Conservation (phyloP, 2,329 filamentous ascomycete species). For the Diaporthe sp. region DNA sequence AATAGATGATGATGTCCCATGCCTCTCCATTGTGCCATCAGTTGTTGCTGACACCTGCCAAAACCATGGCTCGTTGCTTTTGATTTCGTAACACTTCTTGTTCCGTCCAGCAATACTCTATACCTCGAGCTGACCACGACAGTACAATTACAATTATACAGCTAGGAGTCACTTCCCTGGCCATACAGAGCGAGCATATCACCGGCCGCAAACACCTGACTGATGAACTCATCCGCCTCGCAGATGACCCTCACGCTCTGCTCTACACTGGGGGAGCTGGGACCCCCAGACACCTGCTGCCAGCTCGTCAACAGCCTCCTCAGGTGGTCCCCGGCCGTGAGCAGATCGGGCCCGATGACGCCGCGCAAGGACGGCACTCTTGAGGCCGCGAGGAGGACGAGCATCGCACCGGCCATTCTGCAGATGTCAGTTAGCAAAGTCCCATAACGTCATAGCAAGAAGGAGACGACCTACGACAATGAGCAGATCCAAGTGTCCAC, state of each 20-base stretch:
- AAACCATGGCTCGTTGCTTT: too few relatives aligned
- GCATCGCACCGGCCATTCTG: constrained; percentile 65
- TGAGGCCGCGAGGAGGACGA: constrained; percentile 61
- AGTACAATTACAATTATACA: neutral
- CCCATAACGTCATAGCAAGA: neutral
- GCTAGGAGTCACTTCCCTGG: constrained; percentile 8
- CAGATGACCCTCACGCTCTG: constrained; percentile 62
- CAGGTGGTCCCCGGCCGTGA: constrained; percentile 58
- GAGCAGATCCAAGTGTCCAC: constrained; percentile 70
- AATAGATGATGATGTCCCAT: too few relatives aligned
- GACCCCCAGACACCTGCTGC: constrained; percentile 56
- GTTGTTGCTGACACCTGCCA: too few relatives aligned
- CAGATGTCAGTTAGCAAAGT: neutral
- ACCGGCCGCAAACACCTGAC: constrained; percentile 49
- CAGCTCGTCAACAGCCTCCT: constrained; percentile 57
- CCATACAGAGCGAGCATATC: constrained; percentile 39
- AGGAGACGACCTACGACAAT: constrained; percentile 57
- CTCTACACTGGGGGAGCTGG: constrained; percentile 60
- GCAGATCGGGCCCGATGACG: constrained; percentile 56
- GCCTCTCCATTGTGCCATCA: too few relatives aligned
- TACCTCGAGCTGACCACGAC: neutral
- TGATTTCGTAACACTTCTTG: too few relatives aligned
- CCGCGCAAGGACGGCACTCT: constrained; percentile 54
- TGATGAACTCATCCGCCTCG: constrained; percentile 59
- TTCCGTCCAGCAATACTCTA: too few relatives aligned